Base-by-base conservation (phyloP, 192 early-diverging fungal genomes). In the Backusella mclennaniae region DNA sequence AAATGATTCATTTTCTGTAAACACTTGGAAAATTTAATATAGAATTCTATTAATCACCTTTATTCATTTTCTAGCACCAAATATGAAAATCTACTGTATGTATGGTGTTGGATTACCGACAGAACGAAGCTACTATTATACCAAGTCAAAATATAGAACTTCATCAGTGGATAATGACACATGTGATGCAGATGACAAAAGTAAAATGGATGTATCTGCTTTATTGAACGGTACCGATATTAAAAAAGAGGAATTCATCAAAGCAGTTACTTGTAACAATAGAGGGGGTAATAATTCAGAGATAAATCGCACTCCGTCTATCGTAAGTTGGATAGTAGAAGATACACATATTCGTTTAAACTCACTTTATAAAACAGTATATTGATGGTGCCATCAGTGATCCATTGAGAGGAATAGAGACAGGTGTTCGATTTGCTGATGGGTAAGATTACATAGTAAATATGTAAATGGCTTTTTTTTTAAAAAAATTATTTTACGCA, bases 121-220 rank as follows among this genome's bases (percentile, higher is more conserved):
- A 5, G 96, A 97, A 81, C 85, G 96, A 14, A 91, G 89, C 29
- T 97, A 97, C 77, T 92, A 90, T 68, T 97, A 96, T 42, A 66
- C 69, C 68, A 67, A 68, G 49, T 31, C 73, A 81, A 74, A 76
- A 67, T 19, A 86, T 85, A 66, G 81, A 84, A 21, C 53, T 56
- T 56, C 53, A 56, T 56, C 81, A 73, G 56, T 7, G 1, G 29
- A 53, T 41, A 12, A 68, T 21, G 67, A 36, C 8, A 36, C 35
- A 36, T 56, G 35, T 73, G 36, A 66, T 23, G 69, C 69, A 42
- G 70, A 71, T 1, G 52, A 53, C 31, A 49, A 73, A 8, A 39
- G 39, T 69, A 31, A 53, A 35, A 31, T 56, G 42, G 29, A 52
- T 17, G 36, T 46, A 17, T 44, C 39, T 31, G 12, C 41, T 9